Conservation (phyloP, 176 grass and related monocot genomes). For the Areca catechu region DNA sequence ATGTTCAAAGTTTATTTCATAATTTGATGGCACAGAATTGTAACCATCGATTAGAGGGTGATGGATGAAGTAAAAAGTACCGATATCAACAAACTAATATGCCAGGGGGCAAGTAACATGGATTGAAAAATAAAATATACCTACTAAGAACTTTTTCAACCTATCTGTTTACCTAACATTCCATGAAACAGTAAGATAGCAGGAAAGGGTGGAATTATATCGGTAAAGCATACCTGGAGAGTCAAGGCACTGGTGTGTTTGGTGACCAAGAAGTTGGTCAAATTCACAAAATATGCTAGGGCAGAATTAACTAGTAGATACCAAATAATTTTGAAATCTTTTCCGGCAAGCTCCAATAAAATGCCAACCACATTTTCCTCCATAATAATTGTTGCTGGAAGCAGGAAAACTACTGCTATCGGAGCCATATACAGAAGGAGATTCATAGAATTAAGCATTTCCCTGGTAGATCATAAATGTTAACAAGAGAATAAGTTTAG, state of each 20-base stretch:
- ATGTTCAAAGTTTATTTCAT: no score
- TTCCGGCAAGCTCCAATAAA: slow-evolving; percentile 29
- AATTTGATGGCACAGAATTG: no score
- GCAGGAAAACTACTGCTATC: slow-evolving; percentile 39
- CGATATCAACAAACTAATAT: background rate
- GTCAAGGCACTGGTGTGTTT: slow-evolving; percentile 50
- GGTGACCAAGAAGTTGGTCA: slow-evolving; percentile 62
- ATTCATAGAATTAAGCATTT: slow-evolving; percentile 67
- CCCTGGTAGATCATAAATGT: slow-evolving; percentile 15
- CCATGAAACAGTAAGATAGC: background rate
- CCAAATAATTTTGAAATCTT: slow-evolving; percentile 49
- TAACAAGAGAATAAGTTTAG: no score
- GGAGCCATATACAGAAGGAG: slow-evolving; percentile 59
- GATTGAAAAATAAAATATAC: background rate
- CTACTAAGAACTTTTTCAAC: background rate
- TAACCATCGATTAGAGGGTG: no score
- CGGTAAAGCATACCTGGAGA: slow-evolving; percentile 23
- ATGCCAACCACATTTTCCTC: slow-evolving; percentile 45
- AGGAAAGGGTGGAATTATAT: no score
- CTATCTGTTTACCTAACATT: background rate
- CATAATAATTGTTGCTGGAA: slow-evolving; percentile 51
- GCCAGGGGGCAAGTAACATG: background rate
- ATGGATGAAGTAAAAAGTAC: no score
- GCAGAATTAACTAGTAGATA: slow-evolving; percentile 49
- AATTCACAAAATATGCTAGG: slow-evolving; percentile 48